These are phyloP conservation scores for Penicillium sp. DNA, from an alignment of 2,329 filamentous ascomycete genomes.

Conservation along the genomic window DNA sequence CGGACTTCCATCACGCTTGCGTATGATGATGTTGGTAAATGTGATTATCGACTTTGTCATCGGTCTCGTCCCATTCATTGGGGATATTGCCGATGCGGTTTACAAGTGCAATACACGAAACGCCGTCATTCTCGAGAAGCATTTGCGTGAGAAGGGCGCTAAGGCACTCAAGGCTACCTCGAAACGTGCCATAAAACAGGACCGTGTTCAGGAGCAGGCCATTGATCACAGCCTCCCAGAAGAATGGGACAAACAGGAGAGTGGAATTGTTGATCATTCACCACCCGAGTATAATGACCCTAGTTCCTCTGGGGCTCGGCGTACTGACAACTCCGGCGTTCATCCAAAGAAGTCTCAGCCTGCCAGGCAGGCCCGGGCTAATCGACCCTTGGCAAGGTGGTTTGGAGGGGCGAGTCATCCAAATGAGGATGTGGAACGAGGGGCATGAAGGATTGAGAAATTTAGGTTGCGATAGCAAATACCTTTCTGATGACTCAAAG, in stretches of 20 bases:
- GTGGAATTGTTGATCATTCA: conserved; percentile 24
- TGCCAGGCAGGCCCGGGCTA: conserved; percentile 23
- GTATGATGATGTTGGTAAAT: conserved; percentile 75
- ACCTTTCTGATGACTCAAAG: neutral
- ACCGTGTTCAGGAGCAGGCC: conserved; percentile 1
- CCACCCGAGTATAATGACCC: conserved; percentile 24
- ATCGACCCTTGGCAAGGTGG: conserved; percentile 29
- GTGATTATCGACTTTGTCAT: conserved; percentile 55
- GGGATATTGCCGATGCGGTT: conserved; percentile 48
- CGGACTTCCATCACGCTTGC: conserved; percentile 59
- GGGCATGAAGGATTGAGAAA: conserved; percentile 18
- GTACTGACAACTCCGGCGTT: conserved; percentile 4
- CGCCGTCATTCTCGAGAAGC: conserved; percentile 45
- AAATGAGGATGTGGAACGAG: conserved; percentile 31
- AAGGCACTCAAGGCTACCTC: conserved; percentile 30
- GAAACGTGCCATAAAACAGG: conserved; percentile 4
- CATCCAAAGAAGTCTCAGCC: conserved; percentile 23
- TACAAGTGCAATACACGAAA: conserved; percentile 51
- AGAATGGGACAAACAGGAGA: conserved; percentile 39
- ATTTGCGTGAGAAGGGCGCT: conserved; percentile 43
- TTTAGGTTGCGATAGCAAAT: neutral
- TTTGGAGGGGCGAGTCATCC: conserved; percentile 29
- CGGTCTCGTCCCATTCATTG: conserved; percentile 52
- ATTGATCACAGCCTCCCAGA: conserved; percentile 35
- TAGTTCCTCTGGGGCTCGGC: conserved; percentile 14